Evolutionary conservation across 78 protist species (phyloP), one percentile per base, ranked within the genome.

Genomic region (Anaeramoeba ignava): DNA sequence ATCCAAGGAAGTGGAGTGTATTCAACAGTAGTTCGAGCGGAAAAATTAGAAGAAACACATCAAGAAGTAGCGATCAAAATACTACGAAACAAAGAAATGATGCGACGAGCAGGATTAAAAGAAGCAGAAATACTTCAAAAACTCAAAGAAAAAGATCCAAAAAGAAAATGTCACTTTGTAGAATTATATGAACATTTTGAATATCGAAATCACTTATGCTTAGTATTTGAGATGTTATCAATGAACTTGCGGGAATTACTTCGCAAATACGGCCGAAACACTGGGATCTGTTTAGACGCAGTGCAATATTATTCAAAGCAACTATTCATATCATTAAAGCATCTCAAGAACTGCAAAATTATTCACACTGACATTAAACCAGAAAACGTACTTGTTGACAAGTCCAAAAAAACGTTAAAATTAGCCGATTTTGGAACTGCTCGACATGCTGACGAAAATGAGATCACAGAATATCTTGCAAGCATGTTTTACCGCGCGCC

Each of bases 401-500:
- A 82, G 42, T 3, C 41, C 38, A 88, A 90, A 81, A 90, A 73
- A 17, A 83, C 41, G 36, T 73, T 92, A 33, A 93, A 93, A 67
- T 41, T 94, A 12, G 85, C 91, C 36, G 97, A 94, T 83, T 91
- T 94, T 67, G 97, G 97, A 0, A 91, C 95, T 39, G 97, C 95
- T 34, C 78, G 81, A n/a, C 78, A 84, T 38, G 39, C 42, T 3
- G 83, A 84, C 34, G 95, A 93, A 81, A 78, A 78, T 27, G 93
- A 89, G 41, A 42, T 88, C 33, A 92, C 97, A 2, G 94, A 94
- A 0, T 88, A 87, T 80, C 85, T 93, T 3, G 93, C 81, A 85
- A 91, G 95, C 79, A 89, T 96, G 83, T 95, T 85, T 82, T 95
- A 95, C 85, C 93, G 97, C 81, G 94, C 96, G 31, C 96, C 96